Evolutionary conservation across 805 yeast species (phyloP).

Genomic region (Schizosaccharomyces japonicus): DNA sequence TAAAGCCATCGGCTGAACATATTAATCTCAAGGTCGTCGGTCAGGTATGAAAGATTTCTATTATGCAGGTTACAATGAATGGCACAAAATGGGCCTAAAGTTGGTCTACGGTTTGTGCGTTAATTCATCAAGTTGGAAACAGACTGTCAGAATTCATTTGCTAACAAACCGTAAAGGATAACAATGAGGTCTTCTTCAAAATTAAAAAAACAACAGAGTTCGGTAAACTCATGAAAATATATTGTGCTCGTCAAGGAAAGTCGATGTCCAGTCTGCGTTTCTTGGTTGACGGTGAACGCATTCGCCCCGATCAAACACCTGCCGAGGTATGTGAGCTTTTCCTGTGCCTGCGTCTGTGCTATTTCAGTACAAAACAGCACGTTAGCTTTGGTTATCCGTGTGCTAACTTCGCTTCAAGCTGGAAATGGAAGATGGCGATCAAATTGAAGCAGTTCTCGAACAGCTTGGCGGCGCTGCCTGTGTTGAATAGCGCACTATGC

Average conservation of each 20-base stretch:
- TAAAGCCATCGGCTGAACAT: slow-evolving; percentile 1
- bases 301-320: slow-evolving; percentile 74
- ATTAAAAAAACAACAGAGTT: slow-evolving; percentile 80
- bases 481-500: no score
- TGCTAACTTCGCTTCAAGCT: slow-evolving; percentile 17
- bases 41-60: slow-evolving; percentile 1
- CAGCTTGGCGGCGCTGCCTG: slow-evolving; percentile 25
- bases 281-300: slow-evolving; percentile 78
- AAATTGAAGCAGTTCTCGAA: slow-evolving; percentile 89
- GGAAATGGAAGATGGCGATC: slow-evolving; percentile 87
- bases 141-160: neutral
- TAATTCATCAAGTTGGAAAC: no score
- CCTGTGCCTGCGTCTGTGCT: neutral
- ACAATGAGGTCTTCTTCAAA: slow-evolving; percentile 84
- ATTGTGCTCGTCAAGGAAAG: slow-evolving; percentile 93
- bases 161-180: slow-evolving; percentile 16
- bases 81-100: neutral
- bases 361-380: neutral
- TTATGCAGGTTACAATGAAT: neutral
- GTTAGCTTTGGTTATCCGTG: neutral
- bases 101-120: neutral
- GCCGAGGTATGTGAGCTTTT: slow-evolving; percentile 25
- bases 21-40: slow-evolving; percentile 1
- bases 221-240: slow-evolving; percentile 88
- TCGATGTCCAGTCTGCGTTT: slow-evolving; percentile 61